Percentiles rank a stretch among this genome's conserved stretches.
phyloP scores from a whole-genome alignment of 139 green algal species.

The Chlamydomonas schloesseri region DNA sequence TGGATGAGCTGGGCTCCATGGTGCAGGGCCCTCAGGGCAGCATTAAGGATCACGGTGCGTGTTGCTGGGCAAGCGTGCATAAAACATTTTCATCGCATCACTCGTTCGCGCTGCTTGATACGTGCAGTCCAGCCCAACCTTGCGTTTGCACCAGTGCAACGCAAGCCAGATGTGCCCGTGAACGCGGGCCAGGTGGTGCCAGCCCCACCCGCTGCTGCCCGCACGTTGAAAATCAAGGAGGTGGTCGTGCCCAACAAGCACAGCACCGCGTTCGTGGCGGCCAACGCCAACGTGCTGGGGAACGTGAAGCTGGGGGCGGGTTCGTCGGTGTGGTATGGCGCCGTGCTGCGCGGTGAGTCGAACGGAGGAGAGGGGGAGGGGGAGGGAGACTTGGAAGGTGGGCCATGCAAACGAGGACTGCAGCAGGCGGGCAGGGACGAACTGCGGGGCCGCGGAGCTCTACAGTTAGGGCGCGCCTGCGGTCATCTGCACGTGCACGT shows the following conservation, averaged over 20 bases:
- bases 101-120: no score
- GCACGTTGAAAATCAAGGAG: constrained; percentile 31
- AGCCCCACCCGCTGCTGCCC: constrained; percentile 3
- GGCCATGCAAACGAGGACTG: no score
- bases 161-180: constrained; percentile 26
- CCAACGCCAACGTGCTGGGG: constrained; percentile 92
- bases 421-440: no score
- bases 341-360: constrained; percentile 84
- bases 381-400: no score
- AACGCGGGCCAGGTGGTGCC: constrained; percentile 28
- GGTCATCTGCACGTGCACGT: no score
- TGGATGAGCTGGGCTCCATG: constrained; percentile 59
- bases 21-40: constrained; percentile 56
- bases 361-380: no score
- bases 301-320: constrained; percentile 88
- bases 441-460: no score
- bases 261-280: constrained; percentile 84
- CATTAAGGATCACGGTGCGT: constrained; percentile 51
- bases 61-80: no score
- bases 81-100: not conserved
- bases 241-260: constrained; percentile 70
- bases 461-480: no score
- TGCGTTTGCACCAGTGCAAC: constrained; percentile 62
- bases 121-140: constrained; percentile 67
- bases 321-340: constrained; percentile 92